Evolutionary conservation across 805 yeast genomes (phyloP), one percentile per base, ranked within the genome.

Genomic region (Pichia membranifaciens): DNA sequence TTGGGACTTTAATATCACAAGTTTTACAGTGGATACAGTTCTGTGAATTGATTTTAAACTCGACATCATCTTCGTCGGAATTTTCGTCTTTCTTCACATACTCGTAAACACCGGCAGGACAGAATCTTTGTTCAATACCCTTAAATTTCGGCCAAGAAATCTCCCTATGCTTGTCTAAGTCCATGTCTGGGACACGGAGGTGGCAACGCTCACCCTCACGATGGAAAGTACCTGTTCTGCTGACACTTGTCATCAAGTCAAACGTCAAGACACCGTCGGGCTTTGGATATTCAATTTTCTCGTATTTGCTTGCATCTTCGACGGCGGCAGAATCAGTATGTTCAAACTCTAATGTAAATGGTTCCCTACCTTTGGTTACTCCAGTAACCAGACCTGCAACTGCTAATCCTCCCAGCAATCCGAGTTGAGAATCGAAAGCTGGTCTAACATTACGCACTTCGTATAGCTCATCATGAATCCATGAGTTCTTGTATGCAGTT

Each of bases 31-130:
- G 99, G 55, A 93, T 90, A 72, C 99, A 93, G 68, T 93, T 93
- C 69, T 93, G 99, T 18, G 96, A 79, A 69, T 93, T 93, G 67
- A 93, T 91, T 65, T 87, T 93, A 69, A 93, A 91, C 60, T 81
- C 78, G 16, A 88, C 93, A 5, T 93, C 93, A 8, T 60, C 59
- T 44, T 77, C 84, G 61, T 86, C 93, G 9, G 41, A 43, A 45
- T 42, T 35, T 32, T 47, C 46, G 18, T 42, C 42, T 39, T 50
- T 50, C 52, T 83, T 82, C 20, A 75, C 65, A 59, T 87, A 93
- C 68, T 93, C 99, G 66, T 93, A 93, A 12, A 93, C 99, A 21
- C 99, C 99, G 20, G 99, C 99, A 3, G 99, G 99, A 61, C 99
- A 93, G 72, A 93, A 93, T 52, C 95, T 73, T 60, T 80, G 82